phyloP scores from a whole-genome alignment of 1,139 yeast genomes.

The Waltiozyma sp. region DNA sequence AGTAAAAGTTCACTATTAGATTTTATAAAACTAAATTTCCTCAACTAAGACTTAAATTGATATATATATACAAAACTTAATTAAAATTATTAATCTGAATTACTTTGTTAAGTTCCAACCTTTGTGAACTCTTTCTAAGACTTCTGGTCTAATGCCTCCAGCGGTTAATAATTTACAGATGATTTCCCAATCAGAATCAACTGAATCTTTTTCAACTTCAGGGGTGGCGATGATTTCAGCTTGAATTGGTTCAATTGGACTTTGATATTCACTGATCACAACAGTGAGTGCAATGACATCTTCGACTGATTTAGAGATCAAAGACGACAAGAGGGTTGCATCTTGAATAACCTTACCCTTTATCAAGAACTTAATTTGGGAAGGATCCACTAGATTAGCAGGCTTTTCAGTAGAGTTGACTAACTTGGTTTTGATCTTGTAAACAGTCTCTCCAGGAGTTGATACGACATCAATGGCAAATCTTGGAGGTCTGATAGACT shows the following conservation, averaged over 20 bases:
- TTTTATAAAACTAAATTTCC: too few relatives aligned
- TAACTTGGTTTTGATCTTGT: conserved; percentile 27
- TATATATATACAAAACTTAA: neutral
- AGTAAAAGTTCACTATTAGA: too few relatives aligned
- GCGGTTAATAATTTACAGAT: conserved; percentile 18
- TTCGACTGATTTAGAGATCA: conserved; percentile 1
- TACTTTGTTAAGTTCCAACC: conserved; percentile 26
- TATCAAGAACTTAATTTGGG: conserved; percentile 25
- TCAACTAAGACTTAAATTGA: too few relatives aligned
- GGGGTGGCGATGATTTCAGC: neutral
- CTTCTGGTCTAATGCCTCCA: conserved; percentile 16
- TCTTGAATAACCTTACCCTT: conserved; percentile 42
- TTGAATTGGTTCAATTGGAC: neutral
- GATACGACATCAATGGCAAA: conserved; percentile 22
- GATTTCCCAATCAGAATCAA: conserved; percentile 20
- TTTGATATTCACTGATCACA: conserved; percentile 22
- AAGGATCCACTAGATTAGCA: neutral
- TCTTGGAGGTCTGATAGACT: conserved; percentile 36
- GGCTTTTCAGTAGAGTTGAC: conserved; percentile 10
- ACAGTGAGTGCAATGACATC: conserved; percentile 20
- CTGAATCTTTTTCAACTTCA: conserved; percentile 1
- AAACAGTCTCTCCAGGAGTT: conserved; percentile 23
- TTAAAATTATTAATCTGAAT: neutral
- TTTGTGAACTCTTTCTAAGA: conserved; percentile 28
- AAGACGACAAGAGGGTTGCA: conserved; percentile 16